Conservation (phyloP, 345 rosid species). For the Hypericum perforatum region DNA sequence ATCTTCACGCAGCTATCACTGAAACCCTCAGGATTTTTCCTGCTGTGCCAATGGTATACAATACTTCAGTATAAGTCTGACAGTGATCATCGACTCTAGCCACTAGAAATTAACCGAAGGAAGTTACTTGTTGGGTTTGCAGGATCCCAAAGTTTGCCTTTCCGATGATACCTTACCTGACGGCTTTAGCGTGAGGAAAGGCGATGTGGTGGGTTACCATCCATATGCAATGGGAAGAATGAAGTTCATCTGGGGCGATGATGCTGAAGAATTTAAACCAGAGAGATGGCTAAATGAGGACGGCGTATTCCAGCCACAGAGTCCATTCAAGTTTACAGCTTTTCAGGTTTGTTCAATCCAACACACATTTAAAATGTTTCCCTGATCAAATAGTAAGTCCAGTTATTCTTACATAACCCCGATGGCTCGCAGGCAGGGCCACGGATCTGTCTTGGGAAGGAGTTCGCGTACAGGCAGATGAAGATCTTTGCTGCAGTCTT, state of each 20-base stretch:
- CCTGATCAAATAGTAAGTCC: no score
- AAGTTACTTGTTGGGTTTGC: background rate
- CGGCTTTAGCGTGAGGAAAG: slow-evolving; percentile 18
- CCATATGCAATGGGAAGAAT: slow-evolving; percentile 28
- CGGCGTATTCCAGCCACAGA: slow-evolving; percentile 16
- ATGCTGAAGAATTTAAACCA: slow-evolving; percentile 22
- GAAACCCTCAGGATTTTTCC: slow-evolving; percentile 28
- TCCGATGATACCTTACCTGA: slow-evolving; percentile 19
- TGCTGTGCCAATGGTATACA: slow-evolving; percentile 18
- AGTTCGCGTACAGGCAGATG: slow-evolving; percentile 54
- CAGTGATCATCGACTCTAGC: no score
- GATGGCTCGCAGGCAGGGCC: slow-evolving; percentile 44
- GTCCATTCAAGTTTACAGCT: slow-evolving; percentile 23
- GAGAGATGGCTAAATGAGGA: slow-evolving; percentile 23
- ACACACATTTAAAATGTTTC: no score
- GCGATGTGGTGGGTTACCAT: slow-evolving; percentile 12
- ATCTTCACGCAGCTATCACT: slow-evolving; percentile 24
- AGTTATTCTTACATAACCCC: no score
- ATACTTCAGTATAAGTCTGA: no score
- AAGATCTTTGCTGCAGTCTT: slow-evolving; percentile 45
- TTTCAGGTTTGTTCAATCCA: slow-evolving; percentile 16
- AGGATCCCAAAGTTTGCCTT: slow-evolving; percentile 14
- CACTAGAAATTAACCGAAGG: no score
- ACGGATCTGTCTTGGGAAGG: slow-evolving; percentile 45
- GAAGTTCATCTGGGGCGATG: slow-evolving; percentile 21